These are phyloP conservation scores for Aspergillus sp. DNA, from an alignment of 2,329 filamentous ascomycete species.

Conservation along the genomic window DNA sequence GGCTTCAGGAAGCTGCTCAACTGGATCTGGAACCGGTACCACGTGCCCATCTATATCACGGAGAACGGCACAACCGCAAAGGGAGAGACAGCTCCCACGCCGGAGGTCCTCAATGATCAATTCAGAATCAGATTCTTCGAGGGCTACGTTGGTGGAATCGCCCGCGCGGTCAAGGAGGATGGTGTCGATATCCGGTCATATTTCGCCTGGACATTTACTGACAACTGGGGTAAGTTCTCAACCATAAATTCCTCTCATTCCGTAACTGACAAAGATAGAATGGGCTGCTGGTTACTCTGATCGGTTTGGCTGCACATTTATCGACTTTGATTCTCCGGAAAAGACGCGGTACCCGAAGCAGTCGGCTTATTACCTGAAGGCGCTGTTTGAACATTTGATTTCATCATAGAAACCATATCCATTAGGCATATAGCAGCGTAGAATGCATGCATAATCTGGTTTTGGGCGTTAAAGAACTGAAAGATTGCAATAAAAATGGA, in stretches of 20 bases:
- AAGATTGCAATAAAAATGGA: neutral
- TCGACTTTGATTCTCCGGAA: conserved; percentile 75
- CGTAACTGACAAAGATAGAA: conserved; percentile 49
- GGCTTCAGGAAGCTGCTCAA: conserved; percentile 74
- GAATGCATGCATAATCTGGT: neutral
- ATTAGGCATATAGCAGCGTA: neutral
- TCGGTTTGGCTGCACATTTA: conserved; percentile 76
- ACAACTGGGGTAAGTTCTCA: conserved; percentile 56
- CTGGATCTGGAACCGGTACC: conserved; percentile 75
- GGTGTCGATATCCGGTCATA: conserved; percentile 76
- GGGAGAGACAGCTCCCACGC: conserved; percentile 71
- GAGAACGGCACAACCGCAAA: conserved; percentile 82
- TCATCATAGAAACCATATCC: neutral
- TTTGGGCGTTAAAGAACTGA: neutral
- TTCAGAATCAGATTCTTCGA: conserved; percentile 77
- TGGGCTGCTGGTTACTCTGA: conserved; percentile 84
- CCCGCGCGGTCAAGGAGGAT: conserved; percentile 62
- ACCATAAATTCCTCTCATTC: neutral
- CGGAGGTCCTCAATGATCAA: conserved; percentile 73
- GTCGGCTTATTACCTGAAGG: conserved; percentile 71
- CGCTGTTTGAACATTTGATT: conserved; percentile 70
- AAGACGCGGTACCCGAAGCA: conserved; percentile 74
- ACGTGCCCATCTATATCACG: conserved; percentile 76
- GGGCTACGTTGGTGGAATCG: conserved; percentile 69
- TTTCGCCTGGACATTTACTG: conserved; percentile 80